Conservation (phyloP, 139 green algal genomes). For the Volvox africanus region DNA sequence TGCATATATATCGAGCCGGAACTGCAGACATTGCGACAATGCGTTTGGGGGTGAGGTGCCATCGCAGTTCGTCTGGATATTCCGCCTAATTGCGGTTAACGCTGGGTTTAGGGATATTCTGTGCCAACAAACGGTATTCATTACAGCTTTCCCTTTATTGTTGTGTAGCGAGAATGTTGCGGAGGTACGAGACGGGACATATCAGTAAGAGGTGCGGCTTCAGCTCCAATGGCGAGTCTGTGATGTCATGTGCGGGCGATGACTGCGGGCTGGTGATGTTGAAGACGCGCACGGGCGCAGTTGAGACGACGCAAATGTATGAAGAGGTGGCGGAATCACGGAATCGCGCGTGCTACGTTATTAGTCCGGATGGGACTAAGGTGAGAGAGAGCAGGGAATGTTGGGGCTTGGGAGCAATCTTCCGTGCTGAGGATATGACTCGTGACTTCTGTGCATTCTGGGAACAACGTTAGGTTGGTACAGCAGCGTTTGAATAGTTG, state of each 20-base stretch:
- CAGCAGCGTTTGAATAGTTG: no score
- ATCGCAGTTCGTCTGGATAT: no score
- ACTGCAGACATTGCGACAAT: no score
- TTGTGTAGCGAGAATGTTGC: constrained; percentile 43
- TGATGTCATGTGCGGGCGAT: constrained; percentile 53
- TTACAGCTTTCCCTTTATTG: no score
- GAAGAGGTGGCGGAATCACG: constrained; percentile 48
- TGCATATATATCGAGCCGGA: no score
- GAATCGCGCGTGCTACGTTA: constrained; percentile 37
- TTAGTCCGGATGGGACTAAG: constrained; percentile 47
- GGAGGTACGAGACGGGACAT: constrained; percentile 47
- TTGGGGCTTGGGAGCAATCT: no score
- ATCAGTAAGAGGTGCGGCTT: constrained; percentile 40
- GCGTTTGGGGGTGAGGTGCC: no score
- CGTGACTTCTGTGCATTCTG: no score
- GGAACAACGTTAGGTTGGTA: no score
- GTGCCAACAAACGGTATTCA: no score
- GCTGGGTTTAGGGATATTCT: no score
- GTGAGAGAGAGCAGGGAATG: neutral
- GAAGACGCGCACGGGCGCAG: neutral
- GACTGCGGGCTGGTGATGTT: constrained; percentile 47
- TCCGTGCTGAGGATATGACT: no score
- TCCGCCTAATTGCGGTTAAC: neutral
- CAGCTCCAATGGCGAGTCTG: constrained; percentile 32
- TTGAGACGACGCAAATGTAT: constrained; percentile 32